A percentile compares a stretch with the other conserved stretches of the same genome.
phyloP scores from a whole-genome alignment of 2,329 filamentous ascomycete species.

The Bipolaris zeicola region DNA sequence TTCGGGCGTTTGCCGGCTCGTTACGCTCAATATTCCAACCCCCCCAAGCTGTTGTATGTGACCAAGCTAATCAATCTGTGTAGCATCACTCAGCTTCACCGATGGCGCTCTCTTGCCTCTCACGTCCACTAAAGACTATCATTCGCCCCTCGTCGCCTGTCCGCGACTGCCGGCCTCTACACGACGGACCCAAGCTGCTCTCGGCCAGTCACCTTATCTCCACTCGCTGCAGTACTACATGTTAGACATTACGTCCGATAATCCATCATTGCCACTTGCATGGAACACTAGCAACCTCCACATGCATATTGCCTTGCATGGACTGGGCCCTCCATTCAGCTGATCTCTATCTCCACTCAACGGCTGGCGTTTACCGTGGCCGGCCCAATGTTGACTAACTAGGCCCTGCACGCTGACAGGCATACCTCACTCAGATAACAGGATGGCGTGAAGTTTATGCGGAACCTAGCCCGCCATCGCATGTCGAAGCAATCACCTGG shows the following conservation, averaged over 20 bases:
- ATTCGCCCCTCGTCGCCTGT: constrained; percentile 40
- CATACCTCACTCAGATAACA: constrained; percentile 50
- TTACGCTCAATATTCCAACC: constrained; percentile 28
- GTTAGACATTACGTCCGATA: constrained; percentile 43
- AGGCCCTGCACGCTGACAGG: constrained; percentile 51
- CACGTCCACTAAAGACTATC: constrained; percentile 30
- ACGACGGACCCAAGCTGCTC: constrained; percentile 41
- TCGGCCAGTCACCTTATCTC: constrained; percentile 58
- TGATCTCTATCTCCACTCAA: constrained; percentile 49
- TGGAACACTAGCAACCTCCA: constrained; percentile 43
- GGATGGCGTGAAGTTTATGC: constrained; percentile 52
- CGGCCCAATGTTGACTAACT: constrained; percentile 50
- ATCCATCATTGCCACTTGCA: constrained; percentile 43
- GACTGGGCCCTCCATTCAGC: constrained; percentile 44
- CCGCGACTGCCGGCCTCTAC: constrained; percentile 35
- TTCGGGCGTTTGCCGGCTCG: constrained; percentile 31
- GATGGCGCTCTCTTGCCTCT: constrained; percentile 32
- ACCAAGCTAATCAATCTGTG: constrained; percentile 45
- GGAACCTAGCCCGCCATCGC: constrained; percentile 51
- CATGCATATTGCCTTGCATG: constrained; percentile 49
- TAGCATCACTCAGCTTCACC: constrained; percentile 40
- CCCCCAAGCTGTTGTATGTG: constrained; percentile 29
- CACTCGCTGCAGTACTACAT: constrained; percentile 48
- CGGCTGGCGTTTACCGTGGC: constrained; percentile 46
- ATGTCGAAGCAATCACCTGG: constrained; percentile 53